These are phyloP conservation scores for Mucor racemosus DNA, from an alignment of 371 early-diverging fungal genomes.

Conservation along the genomic window DNA sequence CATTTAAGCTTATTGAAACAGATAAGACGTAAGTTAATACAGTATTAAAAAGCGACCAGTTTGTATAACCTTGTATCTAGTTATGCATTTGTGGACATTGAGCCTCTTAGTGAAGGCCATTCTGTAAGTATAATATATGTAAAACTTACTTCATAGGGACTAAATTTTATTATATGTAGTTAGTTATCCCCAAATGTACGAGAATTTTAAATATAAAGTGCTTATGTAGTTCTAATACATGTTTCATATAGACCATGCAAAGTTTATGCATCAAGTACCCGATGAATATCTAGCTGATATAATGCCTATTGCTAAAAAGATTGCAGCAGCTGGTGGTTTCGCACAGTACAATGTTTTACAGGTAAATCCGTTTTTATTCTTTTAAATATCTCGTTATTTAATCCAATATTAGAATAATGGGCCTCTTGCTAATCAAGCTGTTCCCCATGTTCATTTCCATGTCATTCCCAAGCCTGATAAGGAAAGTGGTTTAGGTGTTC, in stretches of 20 bases:
- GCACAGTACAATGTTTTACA: slow-evolving; percentile 91
- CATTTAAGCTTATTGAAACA: slow-evolving; percentile 82
- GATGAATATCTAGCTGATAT: slow-evolving; percentile 84
- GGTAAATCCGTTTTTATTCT: slow-evolving; percentile 41
- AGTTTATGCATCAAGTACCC: slow-evolving; percentile 87
- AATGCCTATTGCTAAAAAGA: slow-evolving; percentile 86
- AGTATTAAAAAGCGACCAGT: background rate
- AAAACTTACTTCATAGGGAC: no score
- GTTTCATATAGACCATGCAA: slow-evolving; percentile 77
- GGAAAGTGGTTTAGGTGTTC: slow-evolving; percentile 72
- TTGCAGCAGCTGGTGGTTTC: slow-evolving; percentile 70
- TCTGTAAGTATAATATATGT: slow-evolving; percentile 59
- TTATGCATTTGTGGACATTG: slow-evolving; percentile 78
- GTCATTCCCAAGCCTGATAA: slow-evolving; percentile 81
- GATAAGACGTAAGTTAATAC: slow-evolving; percentile 61
- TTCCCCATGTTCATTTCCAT: slow-evolving; percentile 93
- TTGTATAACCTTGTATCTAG: slow-evolving; percentile 26
- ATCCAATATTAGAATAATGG: slow-evolving; percentile 78
- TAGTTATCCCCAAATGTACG: slow-evolving; percentile 86
- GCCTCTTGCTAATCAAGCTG: slow-evolving; percentile 74
- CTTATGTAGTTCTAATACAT: background rate
- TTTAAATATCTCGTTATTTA: background rate
- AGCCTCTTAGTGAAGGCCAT: slow-evolving; percentile 82
- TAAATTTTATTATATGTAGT: slow-evolving; percentile 37
- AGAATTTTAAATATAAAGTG: background rate